Evolutionary conservation across 192 early-diverging fungal species (phyloP).

Genomic region (Borealophlyctis nickersoniae): DNA sequence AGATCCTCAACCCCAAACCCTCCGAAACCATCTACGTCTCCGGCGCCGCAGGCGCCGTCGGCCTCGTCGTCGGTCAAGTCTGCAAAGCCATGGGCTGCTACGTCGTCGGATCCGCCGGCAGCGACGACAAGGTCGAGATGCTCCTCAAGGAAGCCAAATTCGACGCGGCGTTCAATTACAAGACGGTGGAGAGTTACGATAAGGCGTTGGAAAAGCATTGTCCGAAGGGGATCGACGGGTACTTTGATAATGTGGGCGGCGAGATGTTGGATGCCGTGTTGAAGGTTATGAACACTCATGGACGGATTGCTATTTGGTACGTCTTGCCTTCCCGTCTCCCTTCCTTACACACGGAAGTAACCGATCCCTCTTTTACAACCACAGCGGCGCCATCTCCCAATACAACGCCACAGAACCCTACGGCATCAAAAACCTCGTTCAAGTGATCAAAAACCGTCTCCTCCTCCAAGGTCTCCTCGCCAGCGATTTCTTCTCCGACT

Average conservation of each 20-base stretch:
- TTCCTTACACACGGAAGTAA: constrained; percentile 11
- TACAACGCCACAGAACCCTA: constrained; percentile 53
- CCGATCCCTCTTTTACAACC: constrained; percentile 5
- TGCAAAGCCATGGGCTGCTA: constrained; percentile 51
- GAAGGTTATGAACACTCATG: constrained; percentile 56
- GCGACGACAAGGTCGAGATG: constrained; percentile 77
- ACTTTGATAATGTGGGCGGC: constrained; percentile 84
- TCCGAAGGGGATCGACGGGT: constrained; percentile 79
- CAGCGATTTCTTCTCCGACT: constrained; percentile 42
- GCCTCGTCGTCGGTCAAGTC: constrained; percentile 71
- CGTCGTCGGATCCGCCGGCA: constrained; percentile 83
- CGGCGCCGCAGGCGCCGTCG: constrained; percentile 71
- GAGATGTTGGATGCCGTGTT: constrained; percentile 74
- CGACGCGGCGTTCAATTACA: constrained; percentile 93
- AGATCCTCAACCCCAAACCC: constrained; percentile 65
- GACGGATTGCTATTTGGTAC: constrained; percentile 63
- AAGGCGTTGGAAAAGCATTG: constrained; percentile 56
- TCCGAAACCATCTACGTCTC: constrained; percentile 84
- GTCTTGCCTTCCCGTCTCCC: not conserved
- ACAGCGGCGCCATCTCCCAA: constrained; percentile 69
- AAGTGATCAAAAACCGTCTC: constrained; percentile 55
- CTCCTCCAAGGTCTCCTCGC: constrained; percentile 68
- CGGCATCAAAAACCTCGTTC: constrained; percentile 56
- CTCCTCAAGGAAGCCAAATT: constrained; percentile 65
- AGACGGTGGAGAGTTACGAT: constrained; percentile 53